A percentile compares a stretch with the other conserved stretches of the same genome.
Evolutionary conservation across 2,329 filamentous ascomycete species (phyloP).

Genomic region (Colletotrichum horii): DNA sequence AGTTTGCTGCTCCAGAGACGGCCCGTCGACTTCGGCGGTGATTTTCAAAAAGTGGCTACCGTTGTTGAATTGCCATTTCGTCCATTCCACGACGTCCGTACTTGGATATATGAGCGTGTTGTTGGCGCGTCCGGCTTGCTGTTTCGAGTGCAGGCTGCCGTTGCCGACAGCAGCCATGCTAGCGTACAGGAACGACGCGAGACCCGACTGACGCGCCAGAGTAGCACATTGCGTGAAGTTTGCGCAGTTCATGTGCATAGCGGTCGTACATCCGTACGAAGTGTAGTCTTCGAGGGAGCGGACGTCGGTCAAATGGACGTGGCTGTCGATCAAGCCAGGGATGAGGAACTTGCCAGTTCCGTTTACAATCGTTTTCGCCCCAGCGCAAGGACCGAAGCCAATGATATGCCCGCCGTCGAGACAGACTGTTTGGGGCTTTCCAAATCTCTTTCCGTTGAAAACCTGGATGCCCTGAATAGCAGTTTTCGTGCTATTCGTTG

Average conservation of each 20-base stretch:
- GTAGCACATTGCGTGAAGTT: conserved; percentile 44
- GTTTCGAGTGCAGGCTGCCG: not conserved
- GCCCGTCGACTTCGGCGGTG: not conserved
- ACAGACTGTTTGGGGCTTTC: not conserved
- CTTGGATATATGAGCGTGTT: not conserved
- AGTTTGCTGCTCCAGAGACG: not conserved
- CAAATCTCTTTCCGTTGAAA: not conserved
- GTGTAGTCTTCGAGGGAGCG: conserved; percentile 25
- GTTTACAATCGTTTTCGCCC: conserved; percentile 20
- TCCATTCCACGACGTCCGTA: not conserved
- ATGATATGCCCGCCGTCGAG: not conserved
- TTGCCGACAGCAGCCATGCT: not conserved
- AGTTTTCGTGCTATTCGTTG: not conserved
- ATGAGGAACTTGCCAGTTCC: conserved; percentile 28
- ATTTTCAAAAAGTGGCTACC: not conserved
- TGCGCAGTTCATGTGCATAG: conserved; percentile 30
- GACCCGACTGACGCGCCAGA: not conserved
- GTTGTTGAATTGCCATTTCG: not conserved
- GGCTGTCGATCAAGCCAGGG: conserved; percentile 30
- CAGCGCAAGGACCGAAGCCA: not conserved
- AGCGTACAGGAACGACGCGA: not conserved
- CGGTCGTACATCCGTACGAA: conserved; percentile 31
- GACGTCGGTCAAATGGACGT: conserved; percentile 26
- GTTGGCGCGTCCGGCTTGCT: not conserved
- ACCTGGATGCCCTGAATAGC: not conserved